Evolutionary conservation across 2,329 filamentous ascomycete genomes (phyloP).

Genomic region (Trichoderma breve): DNA sequence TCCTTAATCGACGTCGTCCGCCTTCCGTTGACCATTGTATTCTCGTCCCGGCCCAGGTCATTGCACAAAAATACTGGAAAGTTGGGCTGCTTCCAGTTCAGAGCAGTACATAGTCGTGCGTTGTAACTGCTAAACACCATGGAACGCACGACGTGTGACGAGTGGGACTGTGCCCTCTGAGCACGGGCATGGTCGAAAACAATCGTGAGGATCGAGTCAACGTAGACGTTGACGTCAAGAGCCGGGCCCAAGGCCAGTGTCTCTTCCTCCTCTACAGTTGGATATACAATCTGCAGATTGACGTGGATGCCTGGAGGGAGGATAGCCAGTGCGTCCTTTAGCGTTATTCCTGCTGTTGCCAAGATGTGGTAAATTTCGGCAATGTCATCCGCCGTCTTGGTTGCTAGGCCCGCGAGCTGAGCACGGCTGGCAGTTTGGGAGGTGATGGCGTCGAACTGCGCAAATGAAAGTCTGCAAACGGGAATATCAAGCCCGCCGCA

Average conservation of each 20-base stretch:
- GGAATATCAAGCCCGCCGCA: constrained; percentile 78
- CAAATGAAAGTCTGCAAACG: constrained; percentile 72
- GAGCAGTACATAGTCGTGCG: constrained; percentile 80
- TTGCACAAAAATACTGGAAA: constrained; percentile 96
- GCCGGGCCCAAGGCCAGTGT: constrained; percentile 68
- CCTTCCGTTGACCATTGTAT: constrained; percentile 59
- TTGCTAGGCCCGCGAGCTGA: constrained; percentile 43
- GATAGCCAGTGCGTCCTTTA: constrained; percentile 71
- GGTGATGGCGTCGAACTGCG: constrained; percentile 63
- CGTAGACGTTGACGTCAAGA: constrained; percentile 80
- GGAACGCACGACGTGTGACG: constrained; percentile 71
- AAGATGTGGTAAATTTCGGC: constrained; percentile 69
- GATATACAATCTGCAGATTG: constrained; percentile 90
- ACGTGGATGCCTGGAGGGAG: constrained; percentile 80
- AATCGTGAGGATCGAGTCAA: constrained; percentile 76
- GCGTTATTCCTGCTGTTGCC: constrained; percentile 72
- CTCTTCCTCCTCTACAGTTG: constrained; percentile 70
- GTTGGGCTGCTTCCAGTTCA: constrained; percentile 99
- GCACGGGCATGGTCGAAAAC: constrained; percentile 88
- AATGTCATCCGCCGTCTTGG: constrained; percentile 53
- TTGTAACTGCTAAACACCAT: constrained; percentile 96
- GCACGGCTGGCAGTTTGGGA: constrained; percentile 41
- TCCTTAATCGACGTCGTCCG: constrained; percentile 88
- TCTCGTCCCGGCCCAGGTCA: constrained; percentile 69
- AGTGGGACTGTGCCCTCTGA: constrained; percentile 60